These are phyloP conservation scores for Volvox reticuliferus DNA, from an alignment of 139 green algal species.

Conservation along the genomic window DNA sequence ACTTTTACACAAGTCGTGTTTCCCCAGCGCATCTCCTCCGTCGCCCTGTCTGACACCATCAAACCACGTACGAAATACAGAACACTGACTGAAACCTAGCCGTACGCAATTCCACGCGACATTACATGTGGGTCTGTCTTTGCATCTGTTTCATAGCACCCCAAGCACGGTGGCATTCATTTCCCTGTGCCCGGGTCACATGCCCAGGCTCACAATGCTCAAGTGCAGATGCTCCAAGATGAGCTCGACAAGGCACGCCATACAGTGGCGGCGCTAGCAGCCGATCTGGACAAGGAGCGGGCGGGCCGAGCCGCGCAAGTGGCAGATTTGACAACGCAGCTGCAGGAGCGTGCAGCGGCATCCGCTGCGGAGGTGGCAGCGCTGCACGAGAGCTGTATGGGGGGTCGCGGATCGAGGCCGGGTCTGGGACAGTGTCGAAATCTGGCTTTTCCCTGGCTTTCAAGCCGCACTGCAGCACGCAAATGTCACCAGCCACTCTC, in stretches of 20 bases:
- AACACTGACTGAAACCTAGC: too few species aligned
- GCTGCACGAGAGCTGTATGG: conserved; percentile 35
- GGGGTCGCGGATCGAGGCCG: not conserved
- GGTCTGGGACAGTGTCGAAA: too few species aligned
- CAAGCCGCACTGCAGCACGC: not conserved
- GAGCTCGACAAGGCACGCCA: not conserved
- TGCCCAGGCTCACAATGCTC: not conserved
- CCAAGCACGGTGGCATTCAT: too few species aligned
- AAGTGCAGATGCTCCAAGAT: not conserved
- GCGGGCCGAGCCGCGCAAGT: not conserved
- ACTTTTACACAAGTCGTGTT: too few species aligned
- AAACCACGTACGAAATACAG: too few species aligned
- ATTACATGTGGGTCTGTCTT: too few species aligned
- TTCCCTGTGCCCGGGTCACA: too few species aligned
- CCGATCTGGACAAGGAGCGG: conserved; percentile 10
- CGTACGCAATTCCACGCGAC: too few species aligned
- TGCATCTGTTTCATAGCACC: too few species aligned
- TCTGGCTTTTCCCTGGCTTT: too few species aligned
- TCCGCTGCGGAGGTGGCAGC: not conserved
- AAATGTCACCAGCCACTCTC: not conserved
- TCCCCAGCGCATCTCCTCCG: too few species aligned
- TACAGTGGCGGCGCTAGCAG: not conserved
- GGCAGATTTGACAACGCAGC: conserved; percentile 1
- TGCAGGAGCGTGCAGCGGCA: not conserved
- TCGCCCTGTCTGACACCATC: too few species aligned